phyloP scores from a whole-genome alignment of 257 asterid species.

The Penstemon davidsonii region DNA sequence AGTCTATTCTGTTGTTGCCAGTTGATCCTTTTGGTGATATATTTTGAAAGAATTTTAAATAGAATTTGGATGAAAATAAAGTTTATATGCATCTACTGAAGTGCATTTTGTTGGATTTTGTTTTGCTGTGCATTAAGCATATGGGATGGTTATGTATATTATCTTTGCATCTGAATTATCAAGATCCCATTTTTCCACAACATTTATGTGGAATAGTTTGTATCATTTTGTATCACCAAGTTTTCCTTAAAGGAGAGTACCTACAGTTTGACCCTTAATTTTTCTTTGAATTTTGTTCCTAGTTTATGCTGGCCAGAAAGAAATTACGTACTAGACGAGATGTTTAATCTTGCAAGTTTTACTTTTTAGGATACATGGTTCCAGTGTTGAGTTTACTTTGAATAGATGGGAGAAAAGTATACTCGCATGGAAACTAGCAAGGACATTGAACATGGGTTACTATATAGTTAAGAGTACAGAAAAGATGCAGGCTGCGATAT shows the following conservation, averaged over 20 bases:
- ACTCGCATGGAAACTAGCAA: too few relatives aligned
- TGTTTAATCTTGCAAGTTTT: not conserved
- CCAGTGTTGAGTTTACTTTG: too few relatives aligned
- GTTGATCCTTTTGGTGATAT: not conserved
- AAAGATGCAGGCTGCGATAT: too few relatives aligned
- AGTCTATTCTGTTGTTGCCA: not conserved
- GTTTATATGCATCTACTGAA: not conserved
- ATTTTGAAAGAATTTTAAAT: not conserved
- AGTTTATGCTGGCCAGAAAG: not conserved
- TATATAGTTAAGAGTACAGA: too few relatives aligned
- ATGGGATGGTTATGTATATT: not conserved
- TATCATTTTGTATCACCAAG: too few relatives aligned
- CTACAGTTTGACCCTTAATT: too few relatives aligned
- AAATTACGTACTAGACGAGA: not conserved
- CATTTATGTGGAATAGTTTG: too few relatives aligned
- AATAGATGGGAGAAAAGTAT: too few relatives aligned
- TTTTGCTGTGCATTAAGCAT: not conserved
- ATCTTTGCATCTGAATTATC: not conserved
- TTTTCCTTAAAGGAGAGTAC: too few relatives aligned
- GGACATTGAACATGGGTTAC: too few relatives aligned
- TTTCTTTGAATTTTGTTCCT: not conserved
- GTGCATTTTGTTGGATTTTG: not conserved
- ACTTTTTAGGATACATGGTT: not conserved
- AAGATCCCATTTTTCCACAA: too few relatives aligned
- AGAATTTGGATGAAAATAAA: not conserved